Conservation (phyloP, 331 rosid species). For the Stylosanthes scabra region DNA sequence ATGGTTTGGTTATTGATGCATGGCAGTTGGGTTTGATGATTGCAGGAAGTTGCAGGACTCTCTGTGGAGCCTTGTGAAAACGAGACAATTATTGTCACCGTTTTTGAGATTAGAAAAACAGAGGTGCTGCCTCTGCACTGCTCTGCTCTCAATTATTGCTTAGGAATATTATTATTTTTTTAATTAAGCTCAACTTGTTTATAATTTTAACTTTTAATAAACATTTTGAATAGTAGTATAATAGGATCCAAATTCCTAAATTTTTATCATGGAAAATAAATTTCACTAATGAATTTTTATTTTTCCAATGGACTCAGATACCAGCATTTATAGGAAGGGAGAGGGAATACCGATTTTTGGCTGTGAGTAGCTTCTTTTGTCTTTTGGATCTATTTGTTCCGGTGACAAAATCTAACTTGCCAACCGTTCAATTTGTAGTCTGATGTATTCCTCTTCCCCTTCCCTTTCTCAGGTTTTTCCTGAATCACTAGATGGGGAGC, state of each 20-base stretch:
- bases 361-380: constrained; percentile 53
- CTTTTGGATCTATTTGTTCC: not conserved
- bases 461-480: constrained; percentile 57
- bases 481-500: constrained; percentile 70
- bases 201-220: not conserved
- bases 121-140: constrained; percentile 53
- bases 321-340: constrained; percentile 84
- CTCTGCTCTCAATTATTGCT: not conserved
- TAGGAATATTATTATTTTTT: not conserved
- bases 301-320: constrained; percentile 54
- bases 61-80: constrained; percentile 81
- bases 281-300: not conserved
- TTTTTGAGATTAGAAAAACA: constrained; percentile 75
- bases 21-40: not conserved
- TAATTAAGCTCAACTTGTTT: not conserved
- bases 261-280: not conserved
- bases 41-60: constrained; percentile 82
- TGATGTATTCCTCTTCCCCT: not conserved
- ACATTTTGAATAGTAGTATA: too few relatives aligned
- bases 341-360: constrained; percentile 74
- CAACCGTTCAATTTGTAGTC: constrained; percentile 17
- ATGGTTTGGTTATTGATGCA: not conserved
- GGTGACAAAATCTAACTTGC: not conserved
- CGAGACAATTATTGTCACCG: constrained; percentile 64
- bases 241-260: not conserved